Evolutionary conservation across 306 rosid species (phyloP).

Genomic region (Quercus wislizeni): DNA sequence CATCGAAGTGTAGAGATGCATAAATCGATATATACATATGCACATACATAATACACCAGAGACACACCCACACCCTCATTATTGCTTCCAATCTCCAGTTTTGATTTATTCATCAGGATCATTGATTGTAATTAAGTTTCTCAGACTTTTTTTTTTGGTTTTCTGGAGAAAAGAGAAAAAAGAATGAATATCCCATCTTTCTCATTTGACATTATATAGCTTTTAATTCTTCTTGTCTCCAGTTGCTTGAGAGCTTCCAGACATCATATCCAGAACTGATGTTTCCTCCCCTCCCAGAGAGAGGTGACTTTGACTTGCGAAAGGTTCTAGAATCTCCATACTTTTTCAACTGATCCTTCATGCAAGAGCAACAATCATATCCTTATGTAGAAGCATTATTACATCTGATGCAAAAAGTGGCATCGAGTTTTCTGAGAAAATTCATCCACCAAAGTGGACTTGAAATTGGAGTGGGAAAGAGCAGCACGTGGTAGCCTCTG

Average conservation of each 20-base stretch:
- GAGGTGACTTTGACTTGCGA: conserved; percentile 71
- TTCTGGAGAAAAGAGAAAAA: background rate
- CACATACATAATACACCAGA: background rate
- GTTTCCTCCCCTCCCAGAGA: conserved; percentile 68
- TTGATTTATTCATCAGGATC: background rate
- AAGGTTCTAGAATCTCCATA: conserved; percentile 73
- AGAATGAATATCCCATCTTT: background rate
- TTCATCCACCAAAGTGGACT: conserved; percentile 13
- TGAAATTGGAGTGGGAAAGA: conserved; percentile 19
- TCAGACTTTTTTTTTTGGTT: background rate
- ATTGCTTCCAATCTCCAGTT: background rate
- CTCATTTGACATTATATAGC: conserved; percentile 7
- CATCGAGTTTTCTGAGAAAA: conserved; percentile 16
- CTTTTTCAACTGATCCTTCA: conserved; percentile 63
- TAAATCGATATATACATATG: background rate
- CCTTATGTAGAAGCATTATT: conserved; percentile 7
- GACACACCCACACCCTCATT: background rate
- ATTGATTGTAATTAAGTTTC: background rate
- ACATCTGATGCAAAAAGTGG: conserved; percentile 8
- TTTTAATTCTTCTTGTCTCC: conserved; percentile 24
- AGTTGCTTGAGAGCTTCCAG: conserved; percentile 71
- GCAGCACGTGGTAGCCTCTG: conserved; percentile 18
- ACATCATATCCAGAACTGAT: conserved; percentile 59
- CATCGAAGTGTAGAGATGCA: background rate
- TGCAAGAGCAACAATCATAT: background rate